A percentile compares a stretch with the other conserved stretches of the same genome.
Conservation (phyloP, 2,329 filamentous ascomycete genomes). For the Teratosphaeria nubilosa region DNA sequence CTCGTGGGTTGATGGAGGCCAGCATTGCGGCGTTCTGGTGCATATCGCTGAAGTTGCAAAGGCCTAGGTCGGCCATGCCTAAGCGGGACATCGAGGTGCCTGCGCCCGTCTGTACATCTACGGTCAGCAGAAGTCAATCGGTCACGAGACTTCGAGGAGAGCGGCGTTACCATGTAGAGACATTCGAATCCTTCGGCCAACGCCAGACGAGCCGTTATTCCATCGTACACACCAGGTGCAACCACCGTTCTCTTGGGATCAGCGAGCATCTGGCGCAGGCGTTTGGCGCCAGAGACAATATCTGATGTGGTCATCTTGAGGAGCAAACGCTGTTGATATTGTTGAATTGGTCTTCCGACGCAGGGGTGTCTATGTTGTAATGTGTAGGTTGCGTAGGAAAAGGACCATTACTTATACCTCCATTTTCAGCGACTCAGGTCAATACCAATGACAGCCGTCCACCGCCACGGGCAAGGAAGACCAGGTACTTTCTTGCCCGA, state of each 20-base stretch:
- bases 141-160: no score
- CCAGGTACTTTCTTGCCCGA: not conserved
- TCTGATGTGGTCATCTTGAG: slow-evolving; percentile 13
- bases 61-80: slow-evolving; percentile 53
- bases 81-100: slow-evolving; percentile 52
- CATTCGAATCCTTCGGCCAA: slow-evolving; percentile 53
- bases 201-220: slow-evolving; percentile 54
- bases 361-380: no score
- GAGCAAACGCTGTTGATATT: not conserved
- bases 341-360: not conserved
- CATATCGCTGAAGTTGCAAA: slow-evolving; percentile 55
- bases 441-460: not conserved
- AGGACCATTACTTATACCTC: not conserved
- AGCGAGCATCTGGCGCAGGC: slow-evolving; percentile 21
- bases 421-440: not conserved
- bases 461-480: not conserved
- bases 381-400: not conserved
- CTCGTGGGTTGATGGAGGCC: slow-evolving; percentile 44
- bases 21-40: slow-evolving; percentile 54
- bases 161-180: slow-evolving; percentile 52
- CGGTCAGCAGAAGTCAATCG: not conserved
- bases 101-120: slow-evolving; percentile 44
- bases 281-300: slow-evolving; percentile 13
- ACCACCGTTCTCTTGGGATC: slow-evolving; percentile 35
- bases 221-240: slow-evolving; percentile 59